Base-by-base conservation (phyloP, 306 rosid genomes). In the Arachis hypogaea region DNA sequence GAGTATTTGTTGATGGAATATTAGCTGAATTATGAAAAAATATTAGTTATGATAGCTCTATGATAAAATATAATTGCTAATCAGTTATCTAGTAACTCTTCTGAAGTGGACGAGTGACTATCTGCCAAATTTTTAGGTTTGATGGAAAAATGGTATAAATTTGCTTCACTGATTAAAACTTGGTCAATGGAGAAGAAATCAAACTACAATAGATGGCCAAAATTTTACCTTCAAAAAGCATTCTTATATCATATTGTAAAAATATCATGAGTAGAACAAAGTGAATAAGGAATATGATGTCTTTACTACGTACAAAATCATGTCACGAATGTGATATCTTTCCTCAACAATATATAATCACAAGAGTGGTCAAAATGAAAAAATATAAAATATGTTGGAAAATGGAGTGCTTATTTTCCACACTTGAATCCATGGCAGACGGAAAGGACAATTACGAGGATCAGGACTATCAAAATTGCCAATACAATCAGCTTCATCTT, bases 401-500 rank as follows among this genome's bases (percentile, higher is more conserved):
- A 69, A 10, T 14, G 52, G 38, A 33, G 42, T 43, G 78, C 86
- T 87, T 83, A 88, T 73, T 88, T 88, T 67, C 86, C 84, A 73
- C 96, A 92, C 57, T 88, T 82, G 84, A 85, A 94, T 49, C 97
- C 97, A 12, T 82, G 89, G 82, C 96, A 92, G 54, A 87, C 86
- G n/a, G 97, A 90, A 2, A 91, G 90, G 78, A 94, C 88, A 51
- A 94, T 92, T 71, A 94, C 85, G 60, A 94, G 95, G 82, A 94
- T 88, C 83, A 94, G 85, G 2, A 95, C 95, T 64, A 94, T 85
- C 86, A 94, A 82, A 67, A 94, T 92, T 64, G 90, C 97, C 95
- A 94, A 82, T 38, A 94, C 97, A 67, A 94, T 91, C 84, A 94
- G 77, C 88, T 94, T 94, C 73, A 94, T 83, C 93, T 94, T 94